Evolutionary conservation across 139 green algal species (phyloP).

Genomic region (Parachlorella kessleri): DNA sequence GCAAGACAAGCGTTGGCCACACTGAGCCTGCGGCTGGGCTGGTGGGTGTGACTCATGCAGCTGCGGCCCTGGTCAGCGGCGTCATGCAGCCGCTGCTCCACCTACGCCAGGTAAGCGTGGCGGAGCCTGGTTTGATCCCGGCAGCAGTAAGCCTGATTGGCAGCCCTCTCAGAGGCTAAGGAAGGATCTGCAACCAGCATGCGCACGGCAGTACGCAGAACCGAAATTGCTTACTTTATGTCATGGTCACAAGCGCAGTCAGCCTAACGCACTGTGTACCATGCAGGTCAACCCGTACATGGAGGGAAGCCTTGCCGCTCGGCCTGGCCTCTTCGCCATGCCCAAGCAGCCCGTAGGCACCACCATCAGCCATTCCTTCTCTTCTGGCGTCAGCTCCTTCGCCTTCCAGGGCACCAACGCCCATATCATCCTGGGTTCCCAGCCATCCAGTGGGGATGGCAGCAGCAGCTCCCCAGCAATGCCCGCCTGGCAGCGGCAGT

Average conservation of each 20-base stretch:
- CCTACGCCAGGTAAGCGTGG: not conserved
- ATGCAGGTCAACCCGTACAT: slow-evolving; percentile 18
- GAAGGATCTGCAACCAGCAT: no score
- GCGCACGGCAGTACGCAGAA: no score
- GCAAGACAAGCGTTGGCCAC: slow-evolving; percentile 76
- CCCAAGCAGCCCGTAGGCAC: slow-evolving; percentile 3
- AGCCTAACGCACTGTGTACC: no score
- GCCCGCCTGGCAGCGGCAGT: slow-evolving; percentile 46
- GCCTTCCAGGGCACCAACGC: slow-evolving; percentile 68
- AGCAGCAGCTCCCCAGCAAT: slow-evolving; percentile 10
- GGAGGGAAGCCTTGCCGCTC: not conserved
- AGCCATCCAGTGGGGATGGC: slow-evolving; percentile 1
- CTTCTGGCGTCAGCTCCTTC: slow-evolving; percentile 52
- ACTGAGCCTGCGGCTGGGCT: slow-evolving; percentile 74
- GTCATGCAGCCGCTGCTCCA: slow-evolving; percentile 20
- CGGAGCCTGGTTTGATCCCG: no score
- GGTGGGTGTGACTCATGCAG: slow-evolving; percentile 50
- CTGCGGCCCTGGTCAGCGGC: not conserved
- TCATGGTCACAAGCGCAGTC: no score
- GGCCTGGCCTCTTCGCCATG: not conserved
- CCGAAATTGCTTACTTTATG: no score
- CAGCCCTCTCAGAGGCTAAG: no score
- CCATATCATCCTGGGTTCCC: slow-evolving; percentile 39
- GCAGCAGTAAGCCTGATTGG: no score
- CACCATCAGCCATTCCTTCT: not conserved